These are phyloP conservation scores for Drechslerella dactyloides DNA, from an alignment of 2,329 filamentous ascomycete species.

Conservation along the genomic window DNA sequence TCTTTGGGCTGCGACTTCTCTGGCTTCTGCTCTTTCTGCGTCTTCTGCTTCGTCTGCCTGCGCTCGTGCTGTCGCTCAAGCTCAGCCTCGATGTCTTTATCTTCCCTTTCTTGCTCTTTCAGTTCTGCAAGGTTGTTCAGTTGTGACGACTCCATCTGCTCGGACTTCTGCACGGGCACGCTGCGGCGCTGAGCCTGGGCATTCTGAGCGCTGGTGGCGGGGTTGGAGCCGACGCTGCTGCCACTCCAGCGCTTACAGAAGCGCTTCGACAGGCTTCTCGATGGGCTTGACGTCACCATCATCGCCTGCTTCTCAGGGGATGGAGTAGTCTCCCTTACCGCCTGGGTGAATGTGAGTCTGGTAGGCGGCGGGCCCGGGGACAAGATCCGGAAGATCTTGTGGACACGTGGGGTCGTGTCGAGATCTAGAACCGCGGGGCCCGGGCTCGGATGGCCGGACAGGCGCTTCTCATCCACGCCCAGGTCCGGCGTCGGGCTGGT, in stretches of 20 bases:
- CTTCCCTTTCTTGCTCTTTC: not conserved
- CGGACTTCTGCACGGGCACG: not conserved
- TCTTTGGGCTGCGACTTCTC: no score
- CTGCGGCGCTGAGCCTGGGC: slow-evolving; percentile 2
- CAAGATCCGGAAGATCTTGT: slow-evolving; percentile 34
- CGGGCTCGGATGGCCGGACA: slow-evolving; percentile 9
- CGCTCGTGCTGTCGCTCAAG: not conserved
- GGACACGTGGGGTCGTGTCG: slow-evolving; percentile 37
- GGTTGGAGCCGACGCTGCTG: slow-evolving; percentile 11
- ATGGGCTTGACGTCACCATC: not conserved
- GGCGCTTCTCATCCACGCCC: slow-evolving; percentile 30
- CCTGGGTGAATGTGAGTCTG: slow-evolving; percentile 40
- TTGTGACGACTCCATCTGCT: not conserved
- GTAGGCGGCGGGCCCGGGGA: slow-evolving; percentile 24
- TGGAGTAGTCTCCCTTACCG: slow-evolving; percentile 13
- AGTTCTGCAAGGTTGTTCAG: not conserved
- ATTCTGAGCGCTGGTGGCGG: not conserved
- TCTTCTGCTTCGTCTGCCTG: no score
- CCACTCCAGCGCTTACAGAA: slow-evolving; percentile 26
- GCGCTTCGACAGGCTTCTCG: slow-evolving; percentile 25
- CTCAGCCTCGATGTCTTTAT: not conserved
- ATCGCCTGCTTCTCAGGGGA: slow-evolving; percentile 5
- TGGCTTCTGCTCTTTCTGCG: no score
- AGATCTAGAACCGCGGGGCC: slow-evolving; percentile 27
- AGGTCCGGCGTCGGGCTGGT: slow-evolving; percentile 16